Percentiles rank a stretch among this genome's conserved stretches.
phyloP scores from a whole-genome alignment of 1,284 basidiomycete genomes.

The Austroboletus novae-zelandiae region DNA sequence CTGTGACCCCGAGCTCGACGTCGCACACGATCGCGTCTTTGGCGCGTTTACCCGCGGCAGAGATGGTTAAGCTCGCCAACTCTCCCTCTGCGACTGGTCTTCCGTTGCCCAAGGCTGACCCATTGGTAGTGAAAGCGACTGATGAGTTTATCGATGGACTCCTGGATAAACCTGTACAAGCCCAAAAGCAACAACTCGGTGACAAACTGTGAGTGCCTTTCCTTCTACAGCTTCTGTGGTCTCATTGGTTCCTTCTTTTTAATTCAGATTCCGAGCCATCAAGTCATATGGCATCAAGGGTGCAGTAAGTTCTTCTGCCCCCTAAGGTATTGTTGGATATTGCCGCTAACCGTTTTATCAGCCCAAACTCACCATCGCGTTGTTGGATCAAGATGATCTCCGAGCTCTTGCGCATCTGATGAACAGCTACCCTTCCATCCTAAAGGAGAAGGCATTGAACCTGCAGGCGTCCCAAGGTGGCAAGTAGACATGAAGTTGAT shows the following conservation, averaged over 20 bases:
- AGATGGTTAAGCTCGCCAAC: constrained; percentile 64
- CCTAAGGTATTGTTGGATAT: neutral
- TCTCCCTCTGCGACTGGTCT: constrained; percentile 56
- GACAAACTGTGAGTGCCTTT: constrained; percentile 63
- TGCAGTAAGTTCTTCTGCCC: constrained; percentile 49
- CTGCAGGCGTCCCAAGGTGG: constrained; percentile 34
- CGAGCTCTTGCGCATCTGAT: constrained; percentile 80
- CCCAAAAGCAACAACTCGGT: constrained; percentile 81
- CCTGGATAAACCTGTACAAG: constrained; percentile 55
- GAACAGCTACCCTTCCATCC: constrained; percentile 79
- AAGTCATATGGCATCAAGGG: constrained; percentile 79
- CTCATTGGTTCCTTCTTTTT: neutral
- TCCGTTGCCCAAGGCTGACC: constrained; percentile 69
- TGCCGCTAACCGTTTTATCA: constrained; percentile 27
- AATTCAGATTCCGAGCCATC: constrained; percentile 66
- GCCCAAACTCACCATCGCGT: constrained; percentile 79
- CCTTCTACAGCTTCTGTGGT: neutral
- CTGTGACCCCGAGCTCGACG: constrained; percentile 46
- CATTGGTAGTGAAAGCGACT: constrained; percentile 65
- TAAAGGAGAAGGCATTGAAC: constrained; percentile 71
- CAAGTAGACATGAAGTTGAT: constrained; percentile 17
- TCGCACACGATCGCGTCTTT: constrained; percentile 57
- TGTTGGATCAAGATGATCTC: constrained; percentile 83
- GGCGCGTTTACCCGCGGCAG: constrained; percentile 63
- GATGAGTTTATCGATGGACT: constrained; percentile 77